Evolutionary conservation across 495 filamentous ascomycete genomes (phyloP).

Genomic region (Chaetomium cochliodes): DNA sequence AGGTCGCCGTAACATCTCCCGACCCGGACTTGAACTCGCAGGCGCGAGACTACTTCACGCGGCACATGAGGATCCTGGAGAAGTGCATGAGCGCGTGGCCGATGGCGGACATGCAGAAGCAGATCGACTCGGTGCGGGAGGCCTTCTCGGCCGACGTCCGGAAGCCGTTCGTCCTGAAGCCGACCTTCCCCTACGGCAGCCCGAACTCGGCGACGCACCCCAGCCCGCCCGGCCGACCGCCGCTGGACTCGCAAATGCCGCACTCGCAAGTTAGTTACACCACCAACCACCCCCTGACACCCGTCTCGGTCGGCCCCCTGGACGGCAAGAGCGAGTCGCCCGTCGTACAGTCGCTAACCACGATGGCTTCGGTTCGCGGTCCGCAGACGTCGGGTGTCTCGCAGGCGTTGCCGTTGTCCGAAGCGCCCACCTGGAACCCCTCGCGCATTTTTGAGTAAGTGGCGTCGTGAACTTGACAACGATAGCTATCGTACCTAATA

Average conservation of each 20-base stretch:
- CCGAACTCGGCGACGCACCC: slow-evolving; percentile 59
- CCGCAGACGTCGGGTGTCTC: slow-evolving; percentile 44
- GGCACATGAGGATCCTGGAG: slow-evolving; percentile 95
- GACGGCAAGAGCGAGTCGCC: slow-evolving; percentile 80
- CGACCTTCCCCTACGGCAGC: slow-evolving; percentile 84
- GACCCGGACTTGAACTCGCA: slow-evolving; percentile 84
- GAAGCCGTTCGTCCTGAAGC: slow-evolving; percentile 85
- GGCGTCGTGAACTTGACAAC: background rate
- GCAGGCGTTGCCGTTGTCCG: slow-evolving; percentile 59
- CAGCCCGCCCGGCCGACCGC: slow-evolving; percentile 57
- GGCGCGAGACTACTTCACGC: slow-evolving; percentile 85
- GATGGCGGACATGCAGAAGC: slow-evolving; percentile 86
- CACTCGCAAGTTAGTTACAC: slow-evolving; percentile 73
- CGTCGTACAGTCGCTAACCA: slow-evolving; percentile 70
- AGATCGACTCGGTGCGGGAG: slow-evolving; percentile 85
- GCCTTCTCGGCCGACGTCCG: slow-evolving; percentile 87
- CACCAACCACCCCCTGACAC: slow-evolving; percentile 74
- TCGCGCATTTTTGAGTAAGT: slow-evolving; percentile 89
- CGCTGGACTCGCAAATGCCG: slow-evolving; percentile 46
- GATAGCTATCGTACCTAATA: background rate
- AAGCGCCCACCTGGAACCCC: slow-evolving; percentile 83
- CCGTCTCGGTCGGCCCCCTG: slow-evolving; percentile 71
- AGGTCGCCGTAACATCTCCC: slow-evolving; percentile 93
- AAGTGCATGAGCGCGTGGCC: slow-evolving; percentile 81
- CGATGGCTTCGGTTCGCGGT: slow-evolving; percentile 64